Percentiles rank a stretch among this genome's conserved stretches.
Conservation (phyloP, 768 basidiomycete genomes). For the Termitomyces sp. region DNA sequence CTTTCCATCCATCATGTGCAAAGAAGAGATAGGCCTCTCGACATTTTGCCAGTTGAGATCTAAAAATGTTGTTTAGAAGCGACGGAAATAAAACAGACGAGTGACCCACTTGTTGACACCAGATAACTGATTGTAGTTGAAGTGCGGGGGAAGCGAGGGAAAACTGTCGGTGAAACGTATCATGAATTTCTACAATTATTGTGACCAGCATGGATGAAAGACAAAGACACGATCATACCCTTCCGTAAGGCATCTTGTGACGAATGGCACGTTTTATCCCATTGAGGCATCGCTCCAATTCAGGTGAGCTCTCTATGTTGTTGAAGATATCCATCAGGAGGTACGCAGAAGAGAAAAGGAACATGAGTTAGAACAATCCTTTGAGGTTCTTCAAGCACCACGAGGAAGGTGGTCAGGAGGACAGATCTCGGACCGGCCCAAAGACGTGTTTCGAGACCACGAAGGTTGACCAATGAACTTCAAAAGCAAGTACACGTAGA, state of each 20-base stretch:
- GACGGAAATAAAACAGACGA: background rate
- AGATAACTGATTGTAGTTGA: background rate
- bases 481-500: too few relatives aligned
- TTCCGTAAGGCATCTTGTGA: conserved; percentile 8
- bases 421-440: background rate
- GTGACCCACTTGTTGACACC: background rate
- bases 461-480: too few relatives aligned
- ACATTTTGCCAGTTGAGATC: conserved; percentile 1
- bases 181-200: background rate
- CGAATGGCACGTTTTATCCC: background rate
- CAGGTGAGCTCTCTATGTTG: background rate
- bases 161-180: background rate
- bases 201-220: background rate
- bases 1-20: background rate
- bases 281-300: background rate
- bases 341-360: background rate
- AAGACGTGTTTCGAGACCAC: too few relatives aligned
- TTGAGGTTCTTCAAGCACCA: background rate
- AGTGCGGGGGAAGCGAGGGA: background rate
- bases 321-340: background rate
- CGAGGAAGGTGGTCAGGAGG: background rate
- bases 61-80: background rate
- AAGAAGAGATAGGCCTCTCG: conserved; percentile 4
- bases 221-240: background rate
- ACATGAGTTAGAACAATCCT: background rate